phyloP scores from a whole-genome alignment of 257 asterid species.

The Primulina huaijiensis region DNA sequence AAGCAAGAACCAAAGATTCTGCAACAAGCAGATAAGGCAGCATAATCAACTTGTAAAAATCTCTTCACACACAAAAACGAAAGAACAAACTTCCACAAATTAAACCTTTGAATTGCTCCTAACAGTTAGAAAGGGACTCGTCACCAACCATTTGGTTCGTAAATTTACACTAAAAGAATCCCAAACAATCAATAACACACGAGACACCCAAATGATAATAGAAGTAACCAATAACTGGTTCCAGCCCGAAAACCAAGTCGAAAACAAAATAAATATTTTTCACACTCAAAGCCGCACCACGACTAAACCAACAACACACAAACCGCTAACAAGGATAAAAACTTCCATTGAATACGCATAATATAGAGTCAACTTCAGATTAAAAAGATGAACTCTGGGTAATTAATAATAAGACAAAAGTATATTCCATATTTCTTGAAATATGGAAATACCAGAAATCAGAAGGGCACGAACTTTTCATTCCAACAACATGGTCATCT shows the following conservation, averaged over 20 bases:
- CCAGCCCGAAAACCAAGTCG: neutral
- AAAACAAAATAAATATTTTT: neutral
- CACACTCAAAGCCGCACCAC: neutral
- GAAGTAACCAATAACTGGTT: neutral
- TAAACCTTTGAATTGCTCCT: slow-evolving; percentile 16
- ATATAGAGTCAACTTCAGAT: slow-evolving; percentile 19
- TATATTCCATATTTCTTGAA: slow-evolving; percentile 10
- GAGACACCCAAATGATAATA: neutral
- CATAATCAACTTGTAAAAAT: neutral
- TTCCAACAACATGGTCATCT: slow-evolving; percentile 1
- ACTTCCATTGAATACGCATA: neutral
- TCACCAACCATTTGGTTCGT: slow-evolving; percentile 16
- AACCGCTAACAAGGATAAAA: neutral
- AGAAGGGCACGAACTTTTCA: slow-evolving; percentile 7
- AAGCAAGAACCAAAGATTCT: slow-evolving; percentile 17
- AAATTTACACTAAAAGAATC: neutral
- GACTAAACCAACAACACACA: slow-evolving; percentile 13
- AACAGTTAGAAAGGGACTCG: slow-evolving; percentile 16
- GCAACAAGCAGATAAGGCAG: slow-evolving; percentile 15
- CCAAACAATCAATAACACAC: neutral
- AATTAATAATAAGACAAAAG: neutral
- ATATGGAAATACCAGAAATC: neutral
- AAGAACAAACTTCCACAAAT: slow-evolving; percentile 6
- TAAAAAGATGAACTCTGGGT: slow-evolving; percentile 1
- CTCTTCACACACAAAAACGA: slow-evolving; percentile 6